Percentiles rank a stretch among this genome's conserved stretches.
phyloP scores from a whole-genome alignment of 2,329 filamentous ascomycete genomes.

The Nemania sp. region DNA sequence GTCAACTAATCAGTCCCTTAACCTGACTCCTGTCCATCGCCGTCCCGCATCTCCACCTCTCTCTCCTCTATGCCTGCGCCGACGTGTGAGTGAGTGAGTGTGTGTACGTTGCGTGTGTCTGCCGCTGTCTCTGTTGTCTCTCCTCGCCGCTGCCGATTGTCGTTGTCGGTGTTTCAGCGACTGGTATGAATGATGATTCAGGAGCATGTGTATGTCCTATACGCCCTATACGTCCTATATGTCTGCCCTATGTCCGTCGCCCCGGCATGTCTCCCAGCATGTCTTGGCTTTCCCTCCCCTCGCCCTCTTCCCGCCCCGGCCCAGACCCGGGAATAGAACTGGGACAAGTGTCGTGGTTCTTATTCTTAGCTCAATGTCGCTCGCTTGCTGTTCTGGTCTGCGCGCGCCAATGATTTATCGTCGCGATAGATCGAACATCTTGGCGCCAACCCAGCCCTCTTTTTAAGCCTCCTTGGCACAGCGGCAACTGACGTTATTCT shows the following conservation, averaged over 20 bases:
- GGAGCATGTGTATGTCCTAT: constrained; percentile 50
- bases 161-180: constrained; percentile 46
- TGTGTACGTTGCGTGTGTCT: constrained; percentile 7
- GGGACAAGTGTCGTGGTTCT: constrained; percentile 17
- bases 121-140: constrained; percentile 23
- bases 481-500: constrained; percentile 48
- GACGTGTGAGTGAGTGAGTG: constrained; percentile 6
- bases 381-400: constrained; percentile 21
- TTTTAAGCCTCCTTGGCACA: constrained; percentile 50
- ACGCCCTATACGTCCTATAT: not conserved
- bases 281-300: constrained; percentile 26
- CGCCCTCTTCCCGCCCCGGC: not conserved
- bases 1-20: constrained; percentile 30
- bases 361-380: constrained; percentile 25
- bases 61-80: not conserved
- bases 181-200: constrained; percentile 48
- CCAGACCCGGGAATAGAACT: constrained; percentile 6
- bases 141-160: constrained; percentile 37
- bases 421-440: constrained; percentile 44
- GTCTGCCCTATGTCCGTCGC: not conserved
- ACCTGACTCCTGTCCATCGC: constrained; percentile 10
- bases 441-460: constrained; percentile 51
- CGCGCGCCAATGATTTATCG: constrained; percentile 40
- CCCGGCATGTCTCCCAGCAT: constrained; percentile 26
- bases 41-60: constrained; percentile 24